Conservation (phyloP, 2,329 filamentous ascomycete species). For the Fusarium sp. region DNA sequence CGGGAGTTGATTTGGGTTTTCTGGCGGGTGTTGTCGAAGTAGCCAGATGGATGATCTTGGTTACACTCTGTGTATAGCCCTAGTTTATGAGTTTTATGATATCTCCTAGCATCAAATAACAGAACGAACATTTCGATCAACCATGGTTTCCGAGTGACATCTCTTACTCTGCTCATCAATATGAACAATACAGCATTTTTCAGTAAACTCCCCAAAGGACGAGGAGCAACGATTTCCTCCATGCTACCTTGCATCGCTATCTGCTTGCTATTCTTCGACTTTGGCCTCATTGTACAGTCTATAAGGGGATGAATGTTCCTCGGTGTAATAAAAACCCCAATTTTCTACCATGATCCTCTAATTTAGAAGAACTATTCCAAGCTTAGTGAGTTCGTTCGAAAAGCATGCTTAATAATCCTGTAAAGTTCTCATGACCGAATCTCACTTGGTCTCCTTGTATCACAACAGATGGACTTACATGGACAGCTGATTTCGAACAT, state of each 20-base stretch:
- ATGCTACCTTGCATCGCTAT: background rate
- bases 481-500: background rate
- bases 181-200: background rate
- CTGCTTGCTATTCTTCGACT: background rate
- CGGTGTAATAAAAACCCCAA: background rate
- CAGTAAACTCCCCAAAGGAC: background rate
- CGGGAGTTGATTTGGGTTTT: constrained; percentile 40
- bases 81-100: constrained; percentile 40
- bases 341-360: background rate
- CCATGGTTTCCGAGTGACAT: background rate
- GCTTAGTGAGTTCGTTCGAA: background rate
- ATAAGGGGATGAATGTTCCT: background rate
- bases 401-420: background rate
- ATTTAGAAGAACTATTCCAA: too few relatives aligned
- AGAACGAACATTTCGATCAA: constrained; percentile 34
- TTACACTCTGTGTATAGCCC: constrained; percentile 35
- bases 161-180: background rate
- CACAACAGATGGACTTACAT: background rate
- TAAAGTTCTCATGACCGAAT: background rate
- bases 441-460: background rate
- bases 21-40: constrained; percentile 37
- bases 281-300: too few relatives aligned
- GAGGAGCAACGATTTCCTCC: background rate
- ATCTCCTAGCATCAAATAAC: constrained; percentile 38
- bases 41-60: constrained; percentile 34